Evolutionary conservation across 1,284 basidiomycete genomes (phyloP).

Genomic region (Anthracocystis walkeri): DNA sequence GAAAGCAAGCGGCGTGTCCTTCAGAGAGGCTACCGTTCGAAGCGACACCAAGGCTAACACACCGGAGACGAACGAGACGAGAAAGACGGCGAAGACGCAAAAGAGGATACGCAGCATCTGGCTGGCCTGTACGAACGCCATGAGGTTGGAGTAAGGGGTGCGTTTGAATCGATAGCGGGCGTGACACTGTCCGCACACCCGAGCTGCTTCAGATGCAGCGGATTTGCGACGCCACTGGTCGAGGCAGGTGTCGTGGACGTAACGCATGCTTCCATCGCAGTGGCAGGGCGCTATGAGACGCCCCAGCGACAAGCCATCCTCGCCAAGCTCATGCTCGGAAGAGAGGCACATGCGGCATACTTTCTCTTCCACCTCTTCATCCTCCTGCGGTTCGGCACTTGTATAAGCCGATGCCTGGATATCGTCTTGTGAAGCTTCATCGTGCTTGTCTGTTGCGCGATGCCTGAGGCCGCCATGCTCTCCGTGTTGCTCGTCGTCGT

Average conservation of each 20-base stretch:
- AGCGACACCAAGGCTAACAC: conserved; percentile 13
- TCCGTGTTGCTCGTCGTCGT: not conserved
- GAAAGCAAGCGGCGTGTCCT: conserved; percentile 26
- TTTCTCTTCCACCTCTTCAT: conserved; percentile 32
- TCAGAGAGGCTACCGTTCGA: conserved; percentile 16
- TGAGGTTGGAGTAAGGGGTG: conserved; percentile 22
- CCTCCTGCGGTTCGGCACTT: not conserved
- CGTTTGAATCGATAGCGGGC: conserved; percentile 41
- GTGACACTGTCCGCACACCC: conserved; percentile 41
- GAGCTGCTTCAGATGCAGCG: conserved; percentile 27
- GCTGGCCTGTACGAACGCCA: conserved; percentile 42
- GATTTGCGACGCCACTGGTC: conserved; percentile 44
- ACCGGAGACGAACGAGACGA: conserved; percentile 24
- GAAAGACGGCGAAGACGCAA: conserved; percentile 24
- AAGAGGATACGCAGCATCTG: conserved; percentile 41
- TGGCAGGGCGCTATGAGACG: conserved; percentile 41
- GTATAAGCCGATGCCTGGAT: not conserved
- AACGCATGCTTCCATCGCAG: conserved; percentile 52
- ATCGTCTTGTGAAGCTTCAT: not conserved
- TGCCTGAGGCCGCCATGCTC: conserved; percentile 11
- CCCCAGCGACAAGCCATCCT: conserved; percentile 41
- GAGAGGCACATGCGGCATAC: conserved; percentile 51
- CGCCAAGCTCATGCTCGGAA: conserved; percentile 34
- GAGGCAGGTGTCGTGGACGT: conserved; percentile 45
- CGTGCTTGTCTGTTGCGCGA: not conserved